Evolutionary conservation across 2,329 filamentous ascomycete species (phyloP).

Genomic region (Beauveria asiatica): DNA sequence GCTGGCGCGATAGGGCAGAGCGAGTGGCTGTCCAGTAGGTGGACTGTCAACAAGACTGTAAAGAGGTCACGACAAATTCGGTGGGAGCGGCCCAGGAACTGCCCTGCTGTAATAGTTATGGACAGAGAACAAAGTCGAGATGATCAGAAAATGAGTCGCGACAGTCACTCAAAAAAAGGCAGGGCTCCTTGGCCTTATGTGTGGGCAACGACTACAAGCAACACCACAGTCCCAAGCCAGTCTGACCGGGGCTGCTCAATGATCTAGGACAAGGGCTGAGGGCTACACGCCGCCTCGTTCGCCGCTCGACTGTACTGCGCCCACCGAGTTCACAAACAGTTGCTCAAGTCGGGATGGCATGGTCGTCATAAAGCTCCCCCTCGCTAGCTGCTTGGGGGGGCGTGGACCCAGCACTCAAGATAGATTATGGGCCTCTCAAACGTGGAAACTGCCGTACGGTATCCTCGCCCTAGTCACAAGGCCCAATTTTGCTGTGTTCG

Average conservation of each 20-base stretch:
- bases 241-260: slow-evolving; percentile 8
- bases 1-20: not conserved
- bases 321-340: not conserved
- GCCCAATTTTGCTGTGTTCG: slow-evolving; percentile 2
- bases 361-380: slow-evolving; percentile 1
- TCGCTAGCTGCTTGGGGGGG: slow-evolving; percentile 1
- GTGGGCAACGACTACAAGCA: not conserved
- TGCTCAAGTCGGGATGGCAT: slow-evolving; percentile 4
- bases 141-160: not conserved
- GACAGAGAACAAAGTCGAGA: not conserved
- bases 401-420: slow-evolving; percentile 7
- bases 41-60: not conserved
- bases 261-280: slow-evolving; percentile 10
- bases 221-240: slow-evolving; percentile 1
- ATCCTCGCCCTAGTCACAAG: not conserved
- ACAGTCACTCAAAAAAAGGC: not conserved
- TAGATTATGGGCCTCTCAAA: not conserved
- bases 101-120: no score
- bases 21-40: not conserved
- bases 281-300: slow-evolving; percentile 3
- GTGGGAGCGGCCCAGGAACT: not conserved
- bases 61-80: not conserved
- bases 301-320: not conserved
- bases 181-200: slow-evolving; percentile 8
- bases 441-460: slow-evolving; percentile 4